Base-by-base conservation (phyloP, 2,329 filamentous ascomycete genomes). In the Penicillium griseofulvum region DNA sequence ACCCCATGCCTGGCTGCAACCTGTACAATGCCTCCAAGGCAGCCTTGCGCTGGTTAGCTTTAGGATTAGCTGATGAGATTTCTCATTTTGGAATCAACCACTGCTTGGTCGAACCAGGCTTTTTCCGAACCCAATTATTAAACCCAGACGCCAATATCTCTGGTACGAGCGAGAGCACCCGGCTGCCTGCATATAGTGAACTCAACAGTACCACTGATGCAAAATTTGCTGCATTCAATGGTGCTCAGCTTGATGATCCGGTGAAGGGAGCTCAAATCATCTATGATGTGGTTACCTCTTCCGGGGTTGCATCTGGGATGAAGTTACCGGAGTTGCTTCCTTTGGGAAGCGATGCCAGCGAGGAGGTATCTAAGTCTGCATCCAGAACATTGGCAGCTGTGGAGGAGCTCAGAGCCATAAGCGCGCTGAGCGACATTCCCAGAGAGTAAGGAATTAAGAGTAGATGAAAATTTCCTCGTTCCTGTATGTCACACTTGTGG, bases 11-110 rank as follows among this genome's bases (percentile, higher is more conserved):
- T 4, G 64, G 67, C 22, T 67, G 59, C 19, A 69, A 67, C 6
- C 43, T 71, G 4, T 76, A 77, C 54, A 67, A 59, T 33, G 70
- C 68, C 1, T 73, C 71, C 19, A 78, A 78, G 24, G 58, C 58
- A 5, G 60, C 56, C 5, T 24, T 64, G 14, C 54, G 46, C 19
- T 49, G 19, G n/a, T 17, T 55, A 14, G 33, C 29, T 11, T 16
- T 29, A 52, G 54, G 61, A 22, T 42, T 68, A 1, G 60, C 57
- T 12, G 64, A 66, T 28, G 73, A 77, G 58, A 54, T 71, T n/a
- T 58, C 55, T 16, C 54, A 56, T 3, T 66, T 76, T 53, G 68
- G 68, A 5, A 73, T 77, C 57, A 61, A 60, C 22, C 63, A 69
- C 42, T 61, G 65, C 37, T 63, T 74, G 7, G 57, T 78, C 34